Base-by-base conservation (phyloP, 805 yeast species). In the Nakazawaea ishiwadae region DNA sequence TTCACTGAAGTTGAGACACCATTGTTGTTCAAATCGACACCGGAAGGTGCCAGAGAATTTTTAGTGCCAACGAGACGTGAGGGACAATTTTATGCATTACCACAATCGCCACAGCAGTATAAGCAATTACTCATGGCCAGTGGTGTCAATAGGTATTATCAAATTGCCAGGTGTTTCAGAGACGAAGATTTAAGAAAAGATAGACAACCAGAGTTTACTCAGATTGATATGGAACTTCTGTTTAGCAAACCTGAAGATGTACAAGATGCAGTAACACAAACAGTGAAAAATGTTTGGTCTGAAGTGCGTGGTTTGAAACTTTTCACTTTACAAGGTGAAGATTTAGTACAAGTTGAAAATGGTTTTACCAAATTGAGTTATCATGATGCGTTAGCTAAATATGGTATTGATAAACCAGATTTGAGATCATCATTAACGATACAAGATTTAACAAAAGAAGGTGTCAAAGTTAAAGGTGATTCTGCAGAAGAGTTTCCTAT, bases 61-160 rank as follows among this genome's bases (percentile, higher is more conserved):
- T 62, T 93, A 36, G 97, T 93, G 0, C 99, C 99, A 1, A 87
- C 97, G 0, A 71, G 98, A 49, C 64, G 73, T 12, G 56, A 64
- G 1, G 63, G 68, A 20, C 54, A 61, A 15, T 84, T 85, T 59
- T 93, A 91, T 58, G 97, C 99, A 0, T 68, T 93, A 21, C 97
- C 98, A 0, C 99, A 93, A 59, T 87, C 96, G 12, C 99, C 99
- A 0, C 99, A 93, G 58, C 99, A 93, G 57, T 93, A 91, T 57
- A 93, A 93, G 56, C 99, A 93, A 61, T 67, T 93, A 31, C 66
- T 93, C 26, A 93, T 93, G 89, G 95, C 97, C 1, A 82, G 96
- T 31, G 99, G 99, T 1, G 77, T 93, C 30, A 73, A 83, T 39
- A 71, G 77, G 37, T 93, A 93, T 60, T 93, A 77, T 60, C 99